Evolutionary conservation across 108 stramenopile species (phyloP), one percentile per base, ranked within the genome.

Genomic region (Nannochloropsis oceanica): DNA sequence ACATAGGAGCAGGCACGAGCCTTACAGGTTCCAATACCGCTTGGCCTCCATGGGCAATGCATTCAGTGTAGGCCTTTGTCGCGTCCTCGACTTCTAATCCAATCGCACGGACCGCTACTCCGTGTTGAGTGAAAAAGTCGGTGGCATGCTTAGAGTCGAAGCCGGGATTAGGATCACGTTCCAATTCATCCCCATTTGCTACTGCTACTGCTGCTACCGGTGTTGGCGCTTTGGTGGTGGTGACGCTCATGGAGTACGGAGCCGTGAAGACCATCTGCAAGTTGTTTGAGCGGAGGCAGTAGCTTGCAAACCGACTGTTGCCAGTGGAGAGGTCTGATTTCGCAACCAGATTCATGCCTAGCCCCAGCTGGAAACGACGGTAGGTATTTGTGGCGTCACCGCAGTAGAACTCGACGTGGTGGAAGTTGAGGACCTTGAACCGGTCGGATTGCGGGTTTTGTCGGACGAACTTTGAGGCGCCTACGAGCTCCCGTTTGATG

Each of bases 381-480:
- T 86, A 79, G 26, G 88, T 82, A 27, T 87, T 90, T 44, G 86
- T 89, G 44, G 91, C 91, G 50, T 91, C 91, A 20, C 89, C 87
- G 84, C 91, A 91, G 87, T 90, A 91, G 79, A 91, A 87, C 43
- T 91, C 91, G 22, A 91, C 44, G 88, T 90, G 90, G 80, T 91
- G 91, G 27, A 91, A 91, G 44, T 86, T 88, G 26, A 85, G 84
- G 46, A 90, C 87, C 42, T 79, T 80, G 44, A 89, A 89, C 34
- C 88, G 79, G 73, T 81, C 27, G 42, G 79, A 81, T 26, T 12
- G 42, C 18, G 59, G 59, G 59, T 73, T 73, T n/a, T 73, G 59
- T 9, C 59, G 59, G 18, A 73, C 59, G n/a, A 73, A 73, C 59
- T 73, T 73, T 18, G 59, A 18, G 22, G 59, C 59, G 18, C 59